Conservation (phyloP, 2,329 filamentous ascomycete genomes). For the Sclerotinia minor region DNA sequence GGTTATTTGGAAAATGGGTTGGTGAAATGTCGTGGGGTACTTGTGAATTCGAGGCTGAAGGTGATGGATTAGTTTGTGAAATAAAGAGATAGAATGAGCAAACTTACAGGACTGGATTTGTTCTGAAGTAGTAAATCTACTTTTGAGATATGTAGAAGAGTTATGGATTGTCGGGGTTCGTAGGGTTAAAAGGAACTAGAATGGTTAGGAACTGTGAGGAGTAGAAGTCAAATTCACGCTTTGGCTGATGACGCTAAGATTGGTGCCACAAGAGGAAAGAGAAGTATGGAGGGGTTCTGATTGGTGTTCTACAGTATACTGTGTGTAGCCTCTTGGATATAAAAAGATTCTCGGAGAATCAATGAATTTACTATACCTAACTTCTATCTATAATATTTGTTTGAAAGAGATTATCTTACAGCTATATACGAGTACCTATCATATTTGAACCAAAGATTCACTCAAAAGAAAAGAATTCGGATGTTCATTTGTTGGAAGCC, state of each 20-base stretch:
- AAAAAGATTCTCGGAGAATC: background rate
- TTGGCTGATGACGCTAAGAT: slow-evolving; percentile 24
- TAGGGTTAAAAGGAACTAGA: background rate
- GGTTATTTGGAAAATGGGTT: background rate
- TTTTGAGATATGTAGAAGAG: background rate
- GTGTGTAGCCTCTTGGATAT: background rate
- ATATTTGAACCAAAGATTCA: background rate
- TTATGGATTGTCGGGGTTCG: background rate
- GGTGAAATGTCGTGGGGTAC: slow-evolving; percentile 12
- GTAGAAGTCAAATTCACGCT: slow-evolving; percentile 21
- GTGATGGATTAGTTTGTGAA: slow-evolving; percentile 10
- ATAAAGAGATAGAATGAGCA: background rate
- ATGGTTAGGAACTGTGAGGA: slow-evolving; percentile 2
- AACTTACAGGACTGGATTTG: slow-evolving; percentile 19
- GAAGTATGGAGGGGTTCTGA: slow-evolving; percentile 4
- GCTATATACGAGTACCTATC: background rate
- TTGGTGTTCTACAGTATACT: background rate
- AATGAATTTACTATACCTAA: background rate
- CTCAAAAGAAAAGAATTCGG: background rate
- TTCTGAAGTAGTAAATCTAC: background rate
- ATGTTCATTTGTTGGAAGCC: background rate
- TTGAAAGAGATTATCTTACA: background rate
- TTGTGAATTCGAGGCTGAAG: slow-evolving; percentile 6
- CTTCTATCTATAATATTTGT: background rate
- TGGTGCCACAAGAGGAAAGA: slow-evolving; percentile 6